These are phyloP conservation scores for Linnemannia elongata DNA, from an alignment of 192 early-diverging fungal genomes.

Conservation along the genomic window DNA sequence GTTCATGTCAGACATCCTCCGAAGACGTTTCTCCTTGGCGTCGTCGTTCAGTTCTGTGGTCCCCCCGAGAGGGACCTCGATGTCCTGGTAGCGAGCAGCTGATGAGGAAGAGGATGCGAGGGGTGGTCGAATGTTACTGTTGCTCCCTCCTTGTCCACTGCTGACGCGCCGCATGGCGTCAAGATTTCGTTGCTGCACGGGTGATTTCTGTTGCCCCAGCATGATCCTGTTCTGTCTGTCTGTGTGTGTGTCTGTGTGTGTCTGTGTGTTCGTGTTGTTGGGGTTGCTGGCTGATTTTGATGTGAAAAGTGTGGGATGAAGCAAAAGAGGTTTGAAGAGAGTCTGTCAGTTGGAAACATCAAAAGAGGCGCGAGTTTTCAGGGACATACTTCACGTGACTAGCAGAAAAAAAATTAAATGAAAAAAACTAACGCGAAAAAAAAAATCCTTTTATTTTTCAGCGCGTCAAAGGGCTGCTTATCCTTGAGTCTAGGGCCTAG, in stretches of 20 bases:
- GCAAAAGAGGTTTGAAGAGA: neutral
- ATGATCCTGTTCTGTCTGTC: slow-evolving; percentile 9
- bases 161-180: slow-evolving; percentile 15
- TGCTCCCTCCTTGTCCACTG: slow-evolving; percentile 2
- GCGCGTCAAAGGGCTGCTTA: neutral
- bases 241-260: neutral
- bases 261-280: neutral
- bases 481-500: neutral
- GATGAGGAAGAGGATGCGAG: slow-evolving; percentile 33
- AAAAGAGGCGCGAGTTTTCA: neutral
- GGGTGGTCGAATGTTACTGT: neutral
- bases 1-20: slow-evolving; percentile 40
- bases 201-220: slow-evolving; percentile 39
- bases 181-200: slow-evolving; percentile 24
- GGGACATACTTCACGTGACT: neutral
- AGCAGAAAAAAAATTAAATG: neutral
- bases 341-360: neutral
- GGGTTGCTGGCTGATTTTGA: neutral
- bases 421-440: neutral
- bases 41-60: slow-evolving; percentile 53
- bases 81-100: slow-evolving; percentile 45
- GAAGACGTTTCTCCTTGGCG: slow-evolving; percentile 51
- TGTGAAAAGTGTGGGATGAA: neutral
- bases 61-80: slow-evolving; percentile 50
- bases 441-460: neutral